These are phyloP conservation scores for Silene uniflora DNA, from an alignment of 148 eudicot species.

Conservation along the genomic window DNA sequence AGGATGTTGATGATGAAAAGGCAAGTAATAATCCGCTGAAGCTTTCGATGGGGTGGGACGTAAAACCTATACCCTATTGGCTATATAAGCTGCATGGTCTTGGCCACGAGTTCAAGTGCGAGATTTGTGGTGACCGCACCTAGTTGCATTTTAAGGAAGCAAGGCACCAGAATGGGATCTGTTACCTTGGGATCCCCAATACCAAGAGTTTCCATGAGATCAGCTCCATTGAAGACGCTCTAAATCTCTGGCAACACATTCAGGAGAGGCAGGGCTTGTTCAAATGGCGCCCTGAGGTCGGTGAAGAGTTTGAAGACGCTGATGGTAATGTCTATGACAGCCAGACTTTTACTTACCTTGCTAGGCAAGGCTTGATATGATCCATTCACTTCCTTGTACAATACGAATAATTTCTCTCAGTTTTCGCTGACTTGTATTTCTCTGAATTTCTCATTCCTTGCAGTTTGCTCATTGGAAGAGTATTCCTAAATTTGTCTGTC, in stretches of 20 bases:
- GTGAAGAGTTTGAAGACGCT: slow-evolving; percentile 18
- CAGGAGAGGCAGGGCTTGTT: not conserved
- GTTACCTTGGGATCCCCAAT: slow-evolving; percentile 4
- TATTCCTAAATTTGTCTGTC: not conserved
- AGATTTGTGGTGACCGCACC: slow-evolving; percentile 7
- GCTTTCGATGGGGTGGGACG: not conserved
- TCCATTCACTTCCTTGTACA: not conserved
- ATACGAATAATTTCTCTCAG: no score
- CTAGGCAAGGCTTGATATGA: not conserved
- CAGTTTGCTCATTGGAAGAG: not conserved
- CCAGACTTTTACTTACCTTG: slow-evolving; percentile 6
- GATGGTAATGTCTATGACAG: slow-evolving; percentile 12
- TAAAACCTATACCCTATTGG: slow-evolving; percentile 13
- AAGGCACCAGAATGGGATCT: not conserved
- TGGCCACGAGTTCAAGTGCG: slow-evolving; percentile 1
- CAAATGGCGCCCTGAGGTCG: slow-evolving; percentile 11
- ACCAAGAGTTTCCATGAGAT: slow-evolving; percentile 15
- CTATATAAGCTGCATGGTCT: slow-evolving; percentile 18
- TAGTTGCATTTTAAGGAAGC: not conserved
- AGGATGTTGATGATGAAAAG: not conserved
- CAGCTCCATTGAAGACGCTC: not conserved
- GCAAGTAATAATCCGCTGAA: no score
- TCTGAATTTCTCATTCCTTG: not conserved
- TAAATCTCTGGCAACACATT: slow-evolving; percentile 7
- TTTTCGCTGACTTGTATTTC: no score